Evolutionary conservation across 148 eudicot species (phyloP).

Genomic region (Rhododendron ovatum): DNA sequence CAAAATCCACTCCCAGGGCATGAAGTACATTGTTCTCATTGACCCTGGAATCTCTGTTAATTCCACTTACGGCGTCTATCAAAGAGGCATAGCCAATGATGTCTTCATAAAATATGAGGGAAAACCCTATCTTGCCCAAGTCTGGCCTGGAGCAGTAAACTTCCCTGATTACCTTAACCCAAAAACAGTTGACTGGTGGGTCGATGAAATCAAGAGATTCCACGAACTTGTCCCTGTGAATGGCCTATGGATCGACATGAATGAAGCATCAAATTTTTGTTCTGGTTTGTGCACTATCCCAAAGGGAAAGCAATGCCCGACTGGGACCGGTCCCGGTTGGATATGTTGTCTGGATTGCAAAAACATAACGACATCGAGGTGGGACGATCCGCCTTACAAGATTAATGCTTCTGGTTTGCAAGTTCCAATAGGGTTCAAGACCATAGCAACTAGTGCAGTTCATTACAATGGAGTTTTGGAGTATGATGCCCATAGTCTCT

Average conservation of each 20-base stretch:
- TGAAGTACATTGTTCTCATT: slow-evolving; percentile 86
- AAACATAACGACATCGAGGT: slow-evolving; percentile 71
- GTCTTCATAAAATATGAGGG: slow-evolving; percentile 88
- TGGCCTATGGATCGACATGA: slow-evolving; percentile 98
- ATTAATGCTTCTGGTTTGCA: slow-evolving; percentile 75
- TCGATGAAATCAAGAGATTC: slow-evolving; percentile 70
- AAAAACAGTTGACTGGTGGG: slow-evolving; percentile 89
- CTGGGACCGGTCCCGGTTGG: slow-evolving; percentile 88
- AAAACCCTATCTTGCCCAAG: slow-evolving; percentile 84
- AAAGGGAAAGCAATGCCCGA: slow-evolving; percentile 57
- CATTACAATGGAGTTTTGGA: slow-evolving; percentile 91
- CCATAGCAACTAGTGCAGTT: slow-evolving; percentile 90
- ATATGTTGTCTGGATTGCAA: slow-evolving; percentile 84
- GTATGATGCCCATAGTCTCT: slow-evolving; percentile 91
- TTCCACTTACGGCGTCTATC: slow-evolving; percentile 66
- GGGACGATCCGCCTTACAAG: slow-evolving; percentile 98
- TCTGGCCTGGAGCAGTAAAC: slow-evolving; percentile 97
- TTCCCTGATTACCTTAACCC: slow-evolving; percentile 95
- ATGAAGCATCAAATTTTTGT: slow-evolving; percentile 89
- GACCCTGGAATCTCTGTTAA: slow-evolving; percentile 92
- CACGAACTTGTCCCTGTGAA: slow-evolving; percentile 88
- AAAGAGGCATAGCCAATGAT: slow-evolving; percentile 66
- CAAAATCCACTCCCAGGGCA: slow-evolving; percentile 78
- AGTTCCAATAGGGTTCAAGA: slow-evolving; percentile 69
- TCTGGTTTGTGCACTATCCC: slow-evolving; percentile 82